Evolutionary conservation across 257 asterid genomes (phyloP).

Genomic region (Anisodus acutangulus): DNA sequence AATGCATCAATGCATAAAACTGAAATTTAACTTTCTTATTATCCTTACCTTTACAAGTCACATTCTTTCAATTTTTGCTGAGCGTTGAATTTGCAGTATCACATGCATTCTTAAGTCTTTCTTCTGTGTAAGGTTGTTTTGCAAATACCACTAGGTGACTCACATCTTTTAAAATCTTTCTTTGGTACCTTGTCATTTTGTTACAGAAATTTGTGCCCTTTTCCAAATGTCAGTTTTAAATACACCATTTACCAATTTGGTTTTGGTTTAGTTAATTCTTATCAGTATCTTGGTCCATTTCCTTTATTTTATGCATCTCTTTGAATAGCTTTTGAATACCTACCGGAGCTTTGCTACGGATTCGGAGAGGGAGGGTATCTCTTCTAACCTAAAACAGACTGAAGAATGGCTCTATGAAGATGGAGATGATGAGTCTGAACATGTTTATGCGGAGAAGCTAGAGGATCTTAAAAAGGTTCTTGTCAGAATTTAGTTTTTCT

Average conservation of each 20-base stretch:
- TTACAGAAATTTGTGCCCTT: not conserved
- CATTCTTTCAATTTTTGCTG: not conserved
- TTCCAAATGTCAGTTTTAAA: not conserved
- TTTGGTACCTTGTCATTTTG: constrained; percentile 18
- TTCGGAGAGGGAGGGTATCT: constrained; percentile 71
- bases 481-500: constrained; percentile 21
- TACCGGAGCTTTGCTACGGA: constrained; percentile 85
- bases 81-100: not conserved
- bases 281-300: not conserved
- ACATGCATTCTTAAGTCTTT: not conserved
- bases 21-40: not conserved
- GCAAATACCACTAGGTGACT: constrained; percentile 24
- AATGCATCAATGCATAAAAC: not conserved
- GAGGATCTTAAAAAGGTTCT: constrained; percentile 80
- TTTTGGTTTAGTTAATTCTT: constrained; percentile 21
- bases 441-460: constrained; percentile 66
- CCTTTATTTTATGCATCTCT: constrained; percentile 31
- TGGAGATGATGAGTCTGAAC: constrained; percentile 92
- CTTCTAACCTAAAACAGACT: constrained; percentile 69
- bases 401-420: constrained; percentile 98
- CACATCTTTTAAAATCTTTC: not conserved
- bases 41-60: constrained; percentile 11
- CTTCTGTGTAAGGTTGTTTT: constrained; percentile 14
- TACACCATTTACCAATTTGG: not conserved
- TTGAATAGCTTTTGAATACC: constrained; percentile 64